These are phyloP conservation scores for Sugiyamaella lignohabitans DNA, from an alignment of 805 yeast genomes.

Conservation along the genomic window DNA sequence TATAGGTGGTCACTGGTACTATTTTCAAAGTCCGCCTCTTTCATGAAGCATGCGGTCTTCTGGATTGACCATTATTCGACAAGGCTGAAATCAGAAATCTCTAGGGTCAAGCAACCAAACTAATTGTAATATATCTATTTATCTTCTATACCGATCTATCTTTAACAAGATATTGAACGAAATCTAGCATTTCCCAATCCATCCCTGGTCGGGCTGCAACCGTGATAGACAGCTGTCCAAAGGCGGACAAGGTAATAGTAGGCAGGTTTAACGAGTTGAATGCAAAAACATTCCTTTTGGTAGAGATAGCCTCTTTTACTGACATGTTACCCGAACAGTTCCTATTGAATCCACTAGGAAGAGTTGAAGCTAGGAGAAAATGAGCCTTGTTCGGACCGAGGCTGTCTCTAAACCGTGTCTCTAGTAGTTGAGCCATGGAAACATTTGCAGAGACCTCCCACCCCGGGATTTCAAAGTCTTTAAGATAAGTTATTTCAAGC, in stretches of 20 bases:
- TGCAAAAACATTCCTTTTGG: background rate
- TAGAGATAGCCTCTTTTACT: background rate
- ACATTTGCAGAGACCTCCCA: background rate
- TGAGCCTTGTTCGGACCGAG: too few species aligned
- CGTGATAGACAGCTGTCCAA: background rate
- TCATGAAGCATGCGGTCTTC: constrained; percentile 24
- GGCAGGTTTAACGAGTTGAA: background rate
- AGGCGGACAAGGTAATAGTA: background rate
- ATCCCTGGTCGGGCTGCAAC: constrained; percentile 8
- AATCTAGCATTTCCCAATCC: constrained; percentile 15
- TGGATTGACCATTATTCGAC: constrained; percentile 25
- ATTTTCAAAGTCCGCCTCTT: constrained; percentile 24
- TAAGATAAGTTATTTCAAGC: background rate
- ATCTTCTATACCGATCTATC: too few species aligned
- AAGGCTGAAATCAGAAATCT: constrained; percentile 14
- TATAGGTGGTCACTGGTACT: constrained; percentile 24
- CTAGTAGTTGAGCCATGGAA: background rate
- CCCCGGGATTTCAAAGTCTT: background rate
- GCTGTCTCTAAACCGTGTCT: background rate
- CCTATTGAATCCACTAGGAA: too few species aligned
- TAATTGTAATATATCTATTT: too few species aligned
- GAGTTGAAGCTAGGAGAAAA: background rate
- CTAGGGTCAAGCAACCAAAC: background rate
- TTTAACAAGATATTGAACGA: constrained; percentile 1
- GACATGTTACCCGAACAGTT: too few species aligned